A percentile compares a stretch with the other conserved stretches of the same genome.
Evolutionary conservation across 805 yeast genomes (phyloP).

Genomic region (Schizosaccharomyces lindneri): DNA sequence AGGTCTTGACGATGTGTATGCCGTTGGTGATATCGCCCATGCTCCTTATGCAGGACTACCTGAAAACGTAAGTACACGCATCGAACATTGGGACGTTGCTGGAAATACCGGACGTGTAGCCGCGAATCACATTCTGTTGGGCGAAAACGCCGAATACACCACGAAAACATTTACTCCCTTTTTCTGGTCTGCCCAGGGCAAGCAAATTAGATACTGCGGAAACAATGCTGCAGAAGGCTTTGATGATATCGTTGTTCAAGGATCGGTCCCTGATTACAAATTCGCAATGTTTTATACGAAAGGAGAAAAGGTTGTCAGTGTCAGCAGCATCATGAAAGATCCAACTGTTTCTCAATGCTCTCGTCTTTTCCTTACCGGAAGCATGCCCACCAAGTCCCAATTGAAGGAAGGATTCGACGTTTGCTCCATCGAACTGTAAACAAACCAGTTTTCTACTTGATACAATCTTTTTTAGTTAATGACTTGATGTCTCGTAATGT

Average conservation of each 20-base stretch:
- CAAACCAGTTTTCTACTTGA: not conserved
- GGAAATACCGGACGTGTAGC: not conserved
- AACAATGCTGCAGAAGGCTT: slow-evolving; percentile 3
- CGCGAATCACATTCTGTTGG: not conserved
- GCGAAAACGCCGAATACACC: not conserved
- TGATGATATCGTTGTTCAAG: slow-evolving; percentile 3
- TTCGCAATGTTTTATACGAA: slow-evolving; percentile 2
- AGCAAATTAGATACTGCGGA: slow-evolving; percentile 4
- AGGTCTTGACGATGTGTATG: slow-evolving; percentile 4
- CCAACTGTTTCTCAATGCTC: slow-evolving; percentile 1
- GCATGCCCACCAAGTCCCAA: slow-evolving; percentile 3
- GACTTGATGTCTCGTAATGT: no score
- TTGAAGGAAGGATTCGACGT: slow-evolving; percentile 3
- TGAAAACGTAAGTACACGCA: not conserved
- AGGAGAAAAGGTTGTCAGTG: slow-evolving; percentile 4
- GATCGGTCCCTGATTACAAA: slow-evolving; percentile 1
- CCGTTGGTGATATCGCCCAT: slow-evolving; percentile 4
- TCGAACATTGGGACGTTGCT: slow-evolving; percentile 5
- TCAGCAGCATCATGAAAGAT: slow-evolving; percentile 2
- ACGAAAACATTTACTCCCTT: slow-evolving; percentile 3
- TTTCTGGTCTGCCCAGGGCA: slow-evolving; percentile 5
- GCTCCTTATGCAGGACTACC: slow-evolving; percentile 2
- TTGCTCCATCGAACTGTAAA: not conserved
- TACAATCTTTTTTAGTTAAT: not conserved
- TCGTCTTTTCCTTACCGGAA: slow-evolving; percentile 1